These are phyloP conservation scores for Pelargonium cotyledonis DNA, from an alignment of 441 rosid species.

Conservation along the genomic window DNA sequence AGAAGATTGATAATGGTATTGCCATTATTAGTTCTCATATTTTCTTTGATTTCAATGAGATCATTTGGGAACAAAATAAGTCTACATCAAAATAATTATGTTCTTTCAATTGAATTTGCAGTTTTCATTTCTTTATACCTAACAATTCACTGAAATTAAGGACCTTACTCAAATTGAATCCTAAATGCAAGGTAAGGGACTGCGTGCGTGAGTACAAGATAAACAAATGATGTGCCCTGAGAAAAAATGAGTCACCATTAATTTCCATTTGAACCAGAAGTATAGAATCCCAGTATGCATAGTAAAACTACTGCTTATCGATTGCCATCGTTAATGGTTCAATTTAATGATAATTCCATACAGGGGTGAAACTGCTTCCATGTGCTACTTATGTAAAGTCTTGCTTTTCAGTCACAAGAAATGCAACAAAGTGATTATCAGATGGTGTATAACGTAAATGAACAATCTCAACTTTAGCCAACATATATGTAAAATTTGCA, in stretches of 20 bases:
- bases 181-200: not conserved
- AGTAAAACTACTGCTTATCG: not conserved
- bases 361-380: not conserved
- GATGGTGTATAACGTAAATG: not conserved
- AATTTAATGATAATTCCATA: not conserved
- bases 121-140: not conserved
- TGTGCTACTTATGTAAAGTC: too few relatives aligned
- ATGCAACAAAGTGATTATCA: not conserved
- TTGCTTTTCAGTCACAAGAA: not conserved
- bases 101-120: not conserved
- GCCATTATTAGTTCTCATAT: too few relatives aligned
- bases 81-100: not conserved
- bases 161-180: not conserved
- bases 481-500: too few relatives aligned
- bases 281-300: not conserved
- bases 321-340: not conserved
- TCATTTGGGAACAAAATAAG: too few relatives aligned
- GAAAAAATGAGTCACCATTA: not conserved
- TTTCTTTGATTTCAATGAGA: too few relatives aligned
- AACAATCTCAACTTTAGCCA: not conserved
- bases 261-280: not conserved
- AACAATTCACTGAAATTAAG: not conserved
- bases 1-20: too few relatives aligned
- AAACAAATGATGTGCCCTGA: not conserved
- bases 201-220: slow-evolving; percentile 1